Percentiles rank a stretch among this genome's conserved stretches.
phyloP scores from a whole-genome alignment of 345 rosid genomes.

The Dovyalis caffra region DNA sequence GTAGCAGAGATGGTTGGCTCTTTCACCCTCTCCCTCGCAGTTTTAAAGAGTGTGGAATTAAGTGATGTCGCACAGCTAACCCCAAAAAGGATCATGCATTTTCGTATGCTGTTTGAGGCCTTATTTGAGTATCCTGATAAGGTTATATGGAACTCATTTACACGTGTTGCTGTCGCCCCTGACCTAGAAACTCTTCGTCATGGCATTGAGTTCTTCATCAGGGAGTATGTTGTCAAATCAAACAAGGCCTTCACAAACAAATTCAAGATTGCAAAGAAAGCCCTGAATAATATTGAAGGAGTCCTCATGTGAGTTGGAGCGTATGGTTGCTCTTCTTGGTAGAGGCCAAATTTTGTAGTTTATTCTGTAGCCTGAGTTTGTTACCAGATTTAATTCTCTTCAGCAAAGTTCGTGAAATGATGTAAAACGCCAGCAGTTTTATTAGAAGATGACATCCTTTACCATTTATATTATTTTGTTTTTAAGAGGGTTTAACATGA shows the following conservation, averaged over 20 bases:
- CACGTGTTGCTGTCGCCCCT: conserved; percentile 60
- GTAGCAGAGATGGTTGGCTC: conserved; percentile 74
- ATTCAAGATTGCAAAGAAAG: conserved; percentile 73
- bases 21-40: conserved; percentile 69
- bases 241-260: conserved; percentile 41
- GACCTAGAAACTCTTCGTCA: conserved; percentile 67
- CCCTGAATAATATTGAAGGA: conserved; percentile 63
- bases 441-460: too few species aligned
- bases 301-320: conserved; percentile 48
- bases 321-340: background rate
- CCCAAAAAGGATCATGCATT: conserved; percentile 69
- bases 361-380: background rate
- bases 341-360: conserved; percentile 15
- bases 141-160: conserved; percentile 68
- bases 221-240: conserved; percentile 60
- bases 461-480: too few species aligned
- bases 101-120: conserved; percentile 76
- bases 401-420: too few species aligned
- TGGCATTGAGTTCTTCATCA: conserved; percentile 68
- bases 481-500: too few species aligned
- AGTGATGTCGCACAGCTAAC: conserved; percentile 53
- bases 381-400: too few species aligned
- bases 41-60: conserved; percentile 64
- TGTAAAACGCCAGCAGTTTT: too few species aligned
- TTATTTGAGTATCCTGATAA: conserved; percentile 65